Percentiles rank a stretch among this genome's conserved stretches.
These are phyloP conservation scores for Dothideomycetidae sp. DNA, from an alignment of 2,329 filamentous ascomycete species.

Conservation along the genomic window DNA sequence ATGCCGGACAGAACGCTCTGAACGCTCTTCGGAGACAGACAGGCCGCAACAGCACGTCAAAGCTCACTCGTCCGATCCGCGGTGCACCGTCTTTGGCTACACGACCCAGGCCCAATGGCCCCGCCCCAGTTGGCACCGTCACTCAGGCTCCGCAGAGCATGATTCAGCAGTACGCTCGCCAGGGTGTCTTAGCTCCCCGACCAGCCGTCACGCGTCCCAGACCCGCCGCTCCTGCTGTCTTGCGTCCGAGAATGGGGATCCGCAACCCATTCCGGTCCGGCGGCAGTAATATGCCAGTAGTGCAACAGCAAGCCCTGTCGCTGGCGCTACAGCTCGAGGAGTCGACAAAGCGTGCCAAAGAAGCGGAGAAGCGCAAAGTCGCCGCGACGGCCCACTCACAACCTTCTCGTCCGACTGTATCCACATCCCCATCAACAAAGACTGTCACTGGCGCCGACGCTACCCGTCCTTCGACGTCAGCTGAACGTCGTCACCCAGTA, in stretches of 20 bases:
- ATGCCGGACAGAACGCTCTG: constrained; percentile 12
- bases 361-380: neutral
- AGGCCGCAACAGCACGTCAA: constrained; percentile 11
- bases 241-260: neutral
- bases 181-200: neutral
- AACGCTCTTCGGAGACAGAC: constrained; percentile 14
- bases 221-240: neutral
- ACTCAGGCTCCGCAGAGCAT: constrained; percentile 39
- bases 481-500: too few relatives aligned
- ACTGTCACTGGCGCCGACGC: too few relatives aligned
- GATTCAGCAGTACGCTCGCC: constrained; percentile 33
- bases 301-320: constrained; percentile 36
- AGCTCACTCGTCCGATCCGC: neutral
- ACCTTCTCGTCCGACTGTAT: neutral
- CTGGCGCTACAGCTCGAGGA: constrained; percentile 36
- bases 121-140: constrained; percentile 20
- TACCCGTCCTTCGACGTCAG: too few relatives aligned
- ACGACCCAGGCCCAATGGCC: neutral
- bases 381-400: neutral
- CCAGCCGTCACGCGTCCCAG: neutral
- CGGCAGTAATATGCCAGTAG: constrained; percentile 19
- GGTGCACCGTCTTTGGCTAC: neutral
- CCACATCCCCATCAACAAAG: neutral
- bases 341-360: constrained; percentile 2
- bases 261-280: constrained; percentile 6